Base-by-base conservation (phyloP, 2,329 filamentous ascomycete genomes). In the Penicillium sp. region DNA sequence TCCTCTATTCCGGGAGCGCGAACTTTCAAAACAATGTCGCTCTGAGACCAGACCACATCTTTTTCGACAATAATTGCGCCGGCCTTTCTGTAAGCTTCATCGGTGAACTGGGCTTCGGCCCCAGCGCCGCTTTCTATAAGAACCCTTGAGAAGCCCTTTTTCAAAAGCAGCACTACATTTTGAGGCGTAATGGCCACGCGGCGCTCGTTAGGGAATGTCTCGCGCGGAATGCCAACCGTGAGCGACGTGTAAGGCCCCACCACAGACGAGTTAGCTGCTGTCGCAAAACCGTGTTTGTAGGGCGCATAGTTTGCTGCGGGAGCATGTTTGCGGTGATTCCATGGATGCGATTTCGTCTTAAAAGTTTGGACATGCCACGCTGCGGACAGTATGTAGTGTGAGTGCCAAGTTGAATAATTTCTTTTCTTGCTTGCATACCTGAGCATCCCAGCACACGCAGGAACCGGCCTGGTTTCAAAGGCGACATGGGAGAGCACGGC, bases 1-100 rank as follows among this genome's bases (percentile, higher is more conserved):
- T 83, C 76, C 12, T 28, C 56, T 11, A 81, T 70, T 52, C 83
- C 86, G 0, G 91, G 90, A 1, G 86, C 84, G 43, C 91, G 85
- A 55, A 96, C 90, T 72, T 96, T 96, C 64, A 96, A 80, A 11
- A 96, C 76, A 62, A 96, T 90, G 68, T 96, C 84, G 60, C 88
- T 85, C 55, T 85, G 79, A 5, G 82, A 79, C 86, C 90, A 96
- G 61, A 95, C 80, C n/a, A 77, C 78, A 30, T 81, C 79, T 33
- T 80, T 78, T 61, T 90, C 86, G 45, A 90, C 88, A 3, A 95
- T 74, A 14, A 84, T 90, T 5, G 90, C 91, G 11, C 91, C 91
- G 1, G 89, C 89, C 61, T 85, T 81, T 64, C 86, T 82, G 65
- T 95, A 96, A 33, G 86, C 89, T 40, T 85, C 79, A 61, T 95